Percentiles rank a stretch among this genome's conserved stretches.
phyloP scores from a whole-genome alignment of 2,329 filamentous ascomycete species.

The Westerdykella aurantiaca region DNA sequence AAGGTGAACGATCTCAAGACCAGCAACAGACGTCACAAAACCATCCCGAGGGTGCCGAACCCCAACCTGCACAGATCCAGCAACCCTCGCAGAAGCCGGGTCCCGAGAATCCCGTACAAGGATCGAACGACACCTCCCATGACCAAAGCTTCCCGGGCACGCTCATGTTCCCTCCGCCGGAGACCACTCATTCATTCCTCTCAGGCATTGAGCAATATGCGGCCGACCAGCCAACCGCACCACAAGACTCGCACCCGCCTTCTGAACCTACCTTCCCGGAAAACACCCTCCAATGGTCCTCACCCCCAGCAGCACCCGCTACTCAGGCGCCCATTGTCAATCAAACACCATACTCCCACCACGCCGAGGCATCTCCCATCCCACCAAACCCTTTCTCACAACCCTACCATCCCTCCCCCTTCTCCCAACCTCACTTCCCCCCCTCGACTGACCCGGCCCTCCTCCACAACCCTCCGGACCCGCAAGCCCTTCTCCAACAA shows the following conservation, averaged over 20 bases:
- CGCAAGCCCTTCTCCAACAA: conserved; percentile 15
- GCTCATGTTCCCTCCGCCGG: conserved; percentile 31
- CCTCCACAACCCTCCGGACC: conserved; percentile 10
- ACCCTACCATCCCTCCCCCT: conserved; percentile 10
- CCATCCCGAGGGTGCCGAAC: conserved; percentile 15
- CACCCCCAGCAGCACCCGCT: conserved; percentile 3
- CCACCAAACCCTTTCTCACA: conserved; percentile 26
- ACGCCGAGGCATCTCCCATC: conserved; percentile 10
- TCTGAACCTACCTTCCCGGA: background rate
- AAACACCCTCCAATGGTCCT: background rate
- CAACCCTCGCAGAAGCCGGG: background rate
- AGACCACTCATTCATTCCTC: conserved; percentile 30
- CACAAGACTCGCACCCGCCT: conserved; percentile 14
- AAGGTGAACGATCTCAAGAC: background rate
- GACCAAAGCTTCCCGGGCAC: conserved; percentile 22
- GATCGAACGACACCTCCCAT: conserved; percentile 1
- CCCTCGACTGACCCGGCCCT: conserved; percentile 23
- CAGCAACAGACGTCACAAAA: conserved; percentile 6
- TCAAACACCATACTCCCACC: conserved; percentile 3
- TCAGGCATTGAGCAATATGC: conserved; percentile 37
- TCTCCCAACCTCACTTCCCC: conserved; percentile 24
- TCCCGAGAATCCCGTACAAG: too few relatives aligned
- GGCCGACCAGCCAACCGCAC: conserved; percentile 7
- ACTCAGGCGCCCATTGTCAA: background rate
- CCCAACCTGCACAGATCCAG: conserved; percentile 7